phyloP scores from a whole-genome alignment of 1,284 basidiomycete genomes.

The Vanrija pseudolonga region DNA sequence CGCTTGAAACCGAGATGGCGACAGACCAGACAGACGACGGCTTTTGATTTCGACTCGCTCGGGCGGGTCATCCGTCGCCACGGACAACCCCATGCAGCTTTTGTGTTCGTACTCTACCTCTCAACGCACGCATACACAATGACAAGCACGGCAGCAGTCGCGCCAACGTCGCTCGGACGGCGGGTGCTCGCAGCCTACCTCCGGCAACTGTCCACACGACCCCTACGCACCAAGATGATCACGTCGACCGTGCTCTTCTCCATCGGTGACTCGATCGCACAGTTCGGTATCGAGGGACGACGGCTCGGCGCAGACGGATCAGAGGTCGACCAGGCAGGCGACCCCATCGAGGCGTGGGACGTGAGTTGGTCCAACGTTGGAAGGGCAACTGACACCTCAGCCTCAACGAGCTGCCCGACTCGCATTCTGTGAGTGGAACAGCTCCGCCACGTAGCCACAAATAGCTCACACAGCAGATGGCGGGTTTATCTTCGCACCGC shows the following conservation, averaged over 20 bases:
- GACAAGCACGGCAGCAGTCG: too few species aligned
- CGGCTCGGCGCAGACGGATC: background rate
- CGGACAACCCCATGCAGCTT: too few species aligned
- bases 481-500: constrained; percentile 14
- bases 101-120: too few species aligned
- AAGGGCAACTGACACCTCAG: background rate
- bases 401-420: constrained; percentile 7
- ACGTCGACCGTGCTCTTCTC: constrained; percentile 14
- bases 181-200: constrained; percentile 2
- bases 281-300: constrained; percentile 20
- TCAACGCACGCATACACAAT: too few species aligned
- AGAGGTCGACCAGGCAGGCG: too few species aligned
- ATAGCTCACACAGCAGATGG: constrained; percentile 6
- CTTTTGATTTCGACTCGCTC: too few species aligned
- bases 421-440: constrained; percentile 8
- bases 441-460: background rate
- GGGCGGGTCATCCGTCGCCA: too few species aligned
- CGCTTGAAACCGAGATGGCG: too few species aligned
- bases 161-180: too few species aligned
- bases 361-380: background rate
- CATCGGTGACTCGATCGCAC: constrained; percentile 15
- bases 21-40: too few species aligned
- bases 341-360: background rate
- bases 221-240: constrained; percentile 19
- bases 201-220: constrained; percentile 3